Conservation (phyloP, 2,329 filamentous ascomycete genomes). For the Aspergillus tanneri region DNA sequence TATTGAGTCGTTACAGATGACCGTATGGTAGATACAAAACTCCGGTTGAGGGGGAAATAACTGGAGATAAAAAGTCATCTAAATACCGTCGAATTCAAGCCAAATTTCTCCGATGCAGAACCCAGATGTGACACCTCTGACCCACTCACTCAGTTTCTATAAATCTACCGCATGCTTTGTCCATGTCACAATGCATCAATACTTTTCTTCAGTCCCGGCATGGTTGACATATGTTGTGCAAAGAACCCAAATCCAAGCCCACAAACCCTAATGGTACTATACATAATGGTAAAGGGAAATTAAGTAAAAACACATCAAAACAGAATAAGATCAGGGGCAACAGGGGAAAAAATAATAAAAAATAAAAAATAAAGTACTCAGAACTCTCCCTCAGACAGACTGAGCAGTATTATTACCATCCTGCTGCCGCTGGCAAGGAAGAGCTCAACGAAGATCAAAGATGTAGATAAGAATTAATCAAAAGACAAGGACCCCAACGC, state of each 20-base stretch:
- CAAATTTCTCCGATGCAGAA: not conserved
- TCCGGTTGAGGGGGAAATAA: too few relatives aligned
- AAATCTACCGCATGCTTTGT: slow-evolving; percentile 2
- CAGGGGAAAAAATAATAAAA: not conserved
- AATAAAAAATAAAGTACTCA: not conserved
- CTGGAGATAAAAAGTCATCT: too few relatives aligned
- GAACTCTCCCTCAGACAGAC: too few relatives aligned
- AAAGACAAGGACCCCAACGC: slow-evolving; percentile 7
- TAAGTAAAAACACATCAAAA: slow-evolving; percentile 5
- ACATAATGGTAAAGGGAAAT: slow-evolving; percentile 1
- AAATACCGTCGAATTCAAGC: too few relatives aligned
- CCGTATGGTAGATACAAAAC: too few relatives aligned
- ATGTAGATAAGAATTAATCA: not conserved
- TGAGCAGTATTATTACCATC: too few relatives aligned
- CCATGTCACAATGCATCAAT: not conserved
- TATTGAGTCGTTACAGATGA: too few relatives aligned
- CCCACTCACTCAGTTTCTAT: not conserved
- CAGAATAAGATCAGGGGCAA: not conserved
- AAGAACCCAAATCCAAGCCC: slow-evolving; percentile 1
- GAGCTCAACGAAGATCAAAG: too few relatives aligned
- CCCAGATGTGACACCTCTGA: not conserved
- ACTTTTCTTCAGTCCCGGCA: not conserved
- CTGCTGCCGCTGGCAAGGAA: too few relatives aligned
- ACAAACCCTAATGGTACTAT: slow-evolving; percentile 4
- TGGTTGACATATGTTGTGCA: slow-evolving; percentile 1